Percentiles rank a stretch among this genome's conserved stretches.
These are phyloP conservation scores for Ganoderma boninense DNA, from an alignment of 1,284 basidiomycete species.

Conservation along the genomic window DNA sequence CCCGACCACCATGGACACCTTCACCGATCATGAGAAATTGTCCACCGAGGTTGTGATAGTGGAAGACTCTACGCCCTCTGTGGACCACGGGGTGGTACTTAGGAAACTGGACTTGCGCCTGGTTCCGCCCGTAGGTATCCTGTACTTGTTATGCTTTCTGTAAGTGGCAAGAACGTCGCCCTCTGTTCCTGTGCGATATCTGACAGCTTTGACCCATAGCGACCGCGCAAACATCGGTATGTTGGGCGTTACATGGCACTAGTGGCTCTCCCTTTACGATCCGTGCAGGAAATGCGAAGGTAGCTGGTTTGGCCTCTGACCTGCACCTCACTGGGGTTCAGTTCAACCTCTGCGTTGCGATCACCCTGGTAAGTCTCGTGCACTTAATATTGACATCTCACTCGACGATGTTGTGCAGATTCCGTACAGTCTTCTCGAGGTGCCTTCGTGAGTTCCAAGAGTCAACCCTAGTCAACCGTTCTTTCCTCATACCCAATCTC, in stretches of 20 bases:
- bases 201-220: too few relatives aligned
- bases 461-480: neutral
- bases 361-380: conserved; percentile 22
- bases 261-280: conserved; percentile 37
- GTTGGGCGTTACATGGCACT: conserved; percentile 52
- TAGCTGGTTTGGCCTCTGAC: conserved; percentile 26
- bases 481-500: neutral
- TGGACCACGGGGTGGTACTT: conserved; percentile 16
- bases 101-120: conserved; percentile 36
- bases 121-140: neutral
- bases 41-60: neutral
- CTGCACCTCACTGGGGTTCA: conserved; percentile 28
- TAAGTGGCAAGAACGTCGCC: conserved; percentile 3
- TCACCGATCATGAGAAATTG: neutral
- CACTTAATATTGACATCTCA: neutral
- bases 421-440: conserved; percentile 27
- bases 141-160: conserved; percentile 44
- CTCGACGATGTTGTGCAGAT: conserved; percentile 12
- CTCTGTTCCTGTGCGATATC: conserved; percentile 40
- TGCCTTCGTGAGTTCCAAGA: conserved; percentile 23
- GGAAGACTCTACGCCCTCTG: neutral
- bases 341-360: conserved; percentile 29
- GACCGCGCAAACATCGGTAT: conserved; percentile 74
- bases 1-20: neutral
- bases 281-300: conserved; percentile 30